Evolutionary conservation across 129 eudicot species (phyloP).

Genomic region (Tanacetum coccineum): DNA sequence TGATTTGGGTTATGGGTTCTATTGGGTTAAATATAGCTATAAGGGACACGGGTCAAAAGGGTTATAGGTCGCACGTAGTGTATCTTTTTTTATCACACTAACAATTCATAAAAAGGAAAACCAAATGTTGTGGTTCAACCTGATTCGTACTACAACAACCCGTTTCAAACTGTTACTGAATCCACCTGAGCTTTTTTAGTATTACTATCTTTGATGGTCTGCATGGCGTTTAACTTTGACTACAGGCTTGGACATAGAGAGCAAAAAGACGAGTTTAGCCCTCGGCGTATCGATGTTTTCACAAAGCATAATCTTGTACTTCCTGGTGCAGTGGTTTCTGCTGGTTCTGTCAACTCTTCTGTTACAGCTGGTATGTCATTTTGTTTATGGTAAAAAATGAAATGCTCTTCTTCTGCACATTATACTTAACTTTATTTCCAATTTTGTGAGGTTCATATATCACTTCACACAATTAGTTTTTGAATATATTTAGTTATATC

Average conservation of each 20-base stretch:
- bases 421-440: too few relatives aligned
- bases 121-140: too few relatives aligned
- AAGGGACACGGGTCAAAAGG: background rate
- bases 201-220: background rate
- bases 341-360: constrained; percentile 78
- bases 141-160: too few relatives aligned
- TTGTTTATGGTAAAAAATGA: background rate
- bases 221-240: background rate
- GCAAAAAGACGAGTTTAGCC: constrained; percentile 87
- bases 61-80: background rate
- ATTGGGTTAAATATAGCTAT: background rate
- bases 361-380: constrained; percentile 74
- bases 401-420: background rate
- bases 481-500: background rate
- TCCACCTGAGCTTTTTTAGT: background rate
- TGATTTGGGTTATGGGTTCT: background rate
- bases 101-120: too few relatives aligned
- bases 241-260: constrained; percentile 91
- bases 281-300: constrained; percentile 81
- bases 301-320: constrained; percentile 75
- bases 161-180: too few relatives aligned
- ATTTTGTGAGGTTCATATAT: too few relatives aligned
- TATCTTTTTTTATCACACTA: too few relatives aligned
- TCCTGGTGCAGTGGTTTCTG: constrained; percentile 79
- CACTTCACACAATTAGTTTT: too few relatives aligned